A percentile compares a stretch with the other conserved stretches of the same genome.
Conservation (phyloP, 2,329 filamentous ascomycete species). For the Aspergillus fischeri region DNA sequence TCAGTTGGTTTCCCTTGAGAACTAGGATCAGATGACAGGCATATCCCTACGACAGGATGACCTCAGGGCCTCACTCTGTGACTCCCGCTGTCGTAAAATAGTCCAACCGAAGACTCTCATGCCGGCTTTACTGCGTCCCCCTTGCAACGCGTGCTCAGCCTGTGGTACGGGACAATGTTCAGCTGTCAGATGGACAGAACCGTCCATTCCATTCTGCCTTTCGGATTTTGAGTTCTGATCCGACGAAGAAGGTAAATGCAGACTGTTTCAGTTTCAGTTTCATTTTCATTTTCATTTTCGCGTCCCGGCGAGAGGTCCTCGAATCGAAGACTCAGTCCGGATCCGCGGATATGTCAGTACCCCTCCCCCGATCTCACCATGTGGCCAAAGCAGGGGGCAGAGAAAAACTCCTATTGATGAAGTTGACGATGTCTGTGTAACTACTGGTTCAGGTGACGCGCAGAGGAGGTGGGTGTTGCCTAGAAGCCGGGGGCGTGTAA, state of each 20-base stretch:
- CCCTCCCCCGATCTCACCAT: background rate
- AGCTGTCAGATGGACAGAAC: background rate
- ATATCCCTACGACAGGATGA: background rate
- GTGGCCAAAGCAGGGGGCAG: background rate
- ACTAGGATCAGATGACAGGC: background rate
- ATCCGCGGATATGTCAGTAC: background rate
- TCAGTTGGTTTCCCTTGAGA: background rate
- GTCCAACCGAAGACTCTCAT: background rate
- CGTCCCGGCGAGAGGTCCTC: background rate
- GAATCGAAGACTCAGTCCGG: background rate
- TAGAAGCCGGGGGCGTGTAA: background rate
- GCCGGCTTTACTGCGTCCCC: background rate
- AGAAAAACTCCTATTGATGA: background rate
- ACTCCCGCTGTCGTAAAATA: background rate
- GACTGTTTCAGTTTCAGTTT: no score
- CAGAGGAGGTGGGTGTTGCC: background rate
- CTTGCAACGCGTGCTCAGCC: background rate
- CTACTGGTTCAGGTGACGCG: background rate
- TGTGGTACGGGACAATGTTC: background rate
- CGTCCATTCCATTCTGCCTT: background rate
- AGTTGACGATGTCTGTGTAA: background rate
- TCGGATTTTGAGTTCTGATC: background rate
- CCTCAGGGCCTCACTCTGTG: background rate
- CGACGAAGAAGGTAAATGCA: background rate
- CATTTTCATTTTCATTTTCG: no score